Percentiles rank a stretch among this genome's conserved stretches.
phyloP scores from a whole-genome alignment of 2,329 filamentous ascomycete genomes.

The Stemphylium beticola region DNA sequence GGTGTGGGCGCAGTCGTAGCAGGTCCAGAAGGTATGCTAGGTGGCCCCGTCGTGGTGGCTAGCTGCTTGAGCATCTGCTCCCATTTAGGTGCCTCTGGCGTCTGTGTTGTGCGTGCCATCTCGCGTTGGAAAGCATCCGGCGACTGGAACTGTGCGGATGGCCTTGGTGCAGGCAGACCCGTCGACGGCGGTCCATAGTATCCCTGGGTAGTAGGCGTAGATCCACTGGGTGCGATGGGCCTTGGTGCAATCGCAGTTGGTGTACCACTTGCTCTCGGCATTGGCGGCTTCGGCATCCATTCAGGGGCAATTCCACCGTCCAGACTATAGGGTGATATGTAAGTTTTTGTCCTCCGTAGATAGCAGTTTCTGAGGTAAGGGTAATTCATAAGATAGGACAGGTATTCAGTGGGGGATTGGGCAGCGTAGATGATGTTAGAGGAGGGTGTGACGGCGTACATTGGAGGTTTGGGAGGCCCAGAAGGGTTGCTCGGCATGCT shows the following conservation, averaged over 20 bases:
- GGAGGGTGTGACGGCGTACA: slow-evolving; percentile 45
- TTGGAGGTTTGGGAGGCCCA: slow-evolving; percentile 45
- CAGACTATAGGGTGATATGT: slow-evolving; percentile 55
- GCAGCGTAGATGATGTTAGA: slow-evolving; percentile 48
- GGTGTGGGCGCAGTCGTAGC: slow-evolving; percentile 7
- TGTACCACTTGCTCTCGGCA: slow-evolving; percentile 8
- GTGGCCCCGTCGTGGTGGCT: slow-evolving; percentile 25
- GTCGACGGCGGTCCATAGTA: slow-evolving; percentile 19
- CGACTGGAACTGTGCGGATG: slow-evolving; percentile 51
- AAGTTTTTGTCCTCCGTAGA: slow-evolving; percentile 53
- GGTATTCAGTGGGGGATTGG: slow-evolving; percentile 47
- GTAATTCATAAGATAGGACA: slow-evolving; percentile 53
- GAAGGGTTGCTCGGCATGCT: slow-evolving; percentile 37
- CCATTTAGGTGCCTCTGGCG: slow-evolving; percentile 37
- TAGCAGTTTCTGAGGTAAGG: slow-evolving; percentile 55
- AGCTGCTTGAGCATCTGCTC: slow-evolving; percentile 45
- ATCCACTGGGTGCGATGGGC: slow-evolving; percentile 16
- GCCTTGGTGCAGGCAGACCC: slow-evolving; percentile 29
- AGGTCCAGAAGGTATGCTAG: slow-evolving; percentile 10
- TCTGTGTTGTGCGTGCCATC: slow-evolving; percentile 35
- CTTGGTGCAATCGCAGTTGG: slow-evolving; percentile 23
- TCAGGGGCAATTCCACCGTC: slow-evolving; percentile 51
- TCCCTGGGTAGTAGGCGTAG: slow-evolving; percentile 10
- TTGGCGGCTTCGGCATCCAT: slow-evolving; percentile 44
- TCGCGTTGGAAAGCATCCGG: slow-evolving; percentile 54